Evolutionary conservation across 73 alveolate genomes (phyloP).

Genomic region (Durusdinium trenchii): DNA sequence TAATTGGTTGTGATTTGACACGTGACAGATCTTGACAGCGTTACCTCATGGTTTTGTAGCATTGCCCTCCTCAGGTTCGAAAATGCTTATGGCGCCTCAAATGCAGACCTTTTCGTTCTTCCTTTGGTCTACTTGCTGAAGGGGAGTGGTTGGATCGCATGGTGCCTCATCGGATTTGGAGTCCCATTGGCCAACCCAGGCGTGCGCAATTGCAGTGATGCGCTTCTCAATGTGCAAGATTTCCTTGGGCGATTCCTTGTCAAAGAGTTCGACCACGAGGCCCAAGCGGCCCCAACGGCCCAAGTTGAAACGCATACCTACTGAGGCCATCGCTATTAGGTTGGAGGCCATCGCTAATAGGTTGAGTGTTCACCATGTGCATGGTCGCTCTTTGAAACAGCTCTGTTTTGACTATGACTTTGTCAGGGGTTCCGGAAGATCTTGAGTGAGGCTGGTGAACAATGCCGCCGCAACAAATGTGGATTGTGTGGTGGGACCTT

Average conservation of each 20-base stretch:
- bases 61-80: too few species aligned
- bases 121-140: background rate
- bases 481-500: too few species aligned
- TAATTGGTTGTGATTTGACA: background rate
- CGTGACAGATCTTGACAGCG: too few species aligned
- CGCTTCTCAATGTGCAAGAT: conserved; percentile 5
- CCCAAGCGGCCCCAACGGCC: background rate
- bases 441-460: conserved; percentile 28
- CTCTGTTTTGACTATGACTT: background rate
- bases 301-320: background rate
- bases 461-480: too few species aligned
- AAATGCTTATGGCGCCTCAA: background rate
- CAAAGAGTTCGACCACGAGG: conserved; percentile 72
- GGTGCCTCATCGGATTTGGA: too few species aligned
- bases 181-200: background rate
- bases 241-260: conserved; percentile 60
- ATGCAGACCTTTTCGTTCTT: background rate
- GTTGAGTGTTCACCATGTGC: background rate
- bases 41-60: too few species aligned
- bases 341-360: too few species aligned
- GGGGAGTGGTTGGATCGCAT: too few species aligned
- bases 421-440: conserved; percentile 39
- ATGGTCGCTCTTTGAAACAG: background rate
- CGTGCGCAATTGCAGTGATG: conserved; percentile 35
- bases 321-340: too few species aligned